Base-by-base conservation (phyloP, 2,329 filamentous ascomycete species). In the Penicillium sp. region DNA sequence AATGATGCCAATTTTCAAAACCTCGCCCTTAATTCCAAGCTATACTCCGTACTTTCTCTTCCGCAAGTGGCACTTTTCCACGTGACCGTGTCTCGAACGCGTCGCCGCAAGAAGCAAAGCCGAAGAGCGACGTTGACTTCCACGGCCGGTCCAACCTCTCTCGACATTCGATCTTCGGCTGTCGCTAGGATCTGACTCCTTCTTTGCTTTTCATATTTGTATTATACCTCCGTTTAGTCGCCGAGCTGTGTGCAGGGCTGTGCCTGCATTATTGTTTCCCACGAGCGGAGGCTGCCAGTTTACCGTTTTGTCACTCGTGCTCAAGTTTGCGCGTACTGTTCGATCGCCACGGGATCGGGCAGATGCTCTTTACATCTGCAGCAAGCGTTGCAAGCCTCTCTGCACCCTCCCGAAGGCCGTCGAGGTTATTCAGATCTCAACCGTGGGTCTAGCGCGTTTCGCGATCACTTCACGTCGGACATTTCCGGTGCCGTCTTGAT, bases 41-140 rank as follows among this genome's bases (percentile, higher is more conserved):
- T 31, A 47, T 47, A 31, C 43, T 35, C 10, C 17, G 31, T 47
- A 31, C 43, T 22, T 54, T 38, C 10, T 17, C 35, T 42, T 8
- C 37, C 52, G 57, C 52, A 54, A 55, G 43, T 53, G 45, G 52
- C 48, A 45, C 57, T 25, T 22, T 39, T 25, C 28, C 72, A 75
- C 71, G 72, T 75, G 73, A 75, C 64, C 68, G 69, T 68, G 71
- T 68, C 61, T 65, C 65, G 62, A 57, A 73, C 72, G 71, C 73
- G 73, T 70, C 71, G 59, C 54, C 61, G 51, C 57, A 61, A 37
- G 62, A 60, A 41, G 57, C 52, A 63, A 60, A 55, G 57, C 58
- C 58, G 58, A 54, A 48, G 60, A 28, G 49, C 43, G 54, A 55
- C 49, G 55, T 57, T 47, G 45, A 47, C 39, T 48, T 25, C 43